These are phyloP conservation scores for Pseudonitzschia pungens DNA, from an alignment of 108 stramenopile genomes.

Conservation along the genomic window DNA sequence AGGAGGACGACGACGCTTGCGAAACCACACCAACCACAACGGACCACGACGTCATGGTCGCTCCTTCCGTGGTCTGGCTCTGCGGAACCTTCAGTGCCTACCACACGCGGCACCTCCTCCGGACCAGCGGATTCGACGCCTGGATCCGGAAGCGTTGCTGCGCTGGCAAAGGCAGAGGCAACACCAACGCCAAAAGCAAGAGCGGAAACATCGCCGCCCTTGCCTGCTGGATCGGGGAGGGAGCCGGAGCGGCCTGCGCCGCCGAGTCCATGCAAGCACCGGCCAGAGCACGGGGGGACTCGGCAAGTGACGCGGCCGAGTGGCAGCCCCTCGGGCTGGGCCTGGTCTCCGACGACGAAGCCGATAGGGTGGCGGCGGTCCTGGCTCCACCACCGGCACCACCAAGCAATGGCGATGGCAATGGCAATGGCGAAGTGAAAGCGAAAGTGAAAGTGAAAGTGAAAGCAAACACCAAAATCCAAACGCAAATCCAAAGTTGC, in stretches of 20 bases:
- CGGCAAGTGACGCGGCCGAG: not conserved
- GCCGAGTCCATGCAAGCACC: conserved; percentile 4
- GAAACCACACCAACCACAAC: not conserved
- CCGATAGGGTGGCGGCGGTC: not conserved
- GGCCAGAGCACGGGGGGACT: not conserved
- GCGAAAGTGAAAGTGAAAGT: no score
- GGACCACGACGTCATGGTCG: not conserved
- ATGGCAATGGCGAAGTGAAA: conserved; percentile 9
- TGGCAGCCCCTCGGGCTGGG: conserved; percentile 26
- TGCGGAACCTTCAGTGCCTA: conserved; percentile 19
- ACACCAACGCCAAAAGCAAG: not conserved
- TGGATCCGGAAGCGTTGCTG: conserved; percentile 11
- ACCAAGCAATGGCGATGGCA: not conserved
- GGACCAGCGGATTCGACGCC: conserved; percentile 36
- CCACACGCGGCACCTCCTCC: conserved; percentile 13
- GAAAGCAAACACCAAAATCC: no score
- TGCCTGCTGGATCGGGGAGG: conserved; percentile 25
- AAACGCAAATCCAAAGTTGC: no score
- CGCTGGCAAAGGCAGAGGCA: not conserved
- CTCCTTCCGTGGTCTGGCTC: conserved; percentile 26
- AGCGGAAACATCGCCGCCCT: no score
- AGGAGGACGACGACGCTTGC: not conserved
- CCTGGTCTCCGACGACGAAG: conserved; percentile 1
- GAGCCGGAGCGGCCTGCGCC: conserved; percentile 26
- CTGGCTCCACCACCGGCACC: not conserved